These are phyloP conservation scores for Coemansia sp. DNA, from an alignment of 192 early-diverging fungal genomes.

Conservation along the genomic window DNA sequence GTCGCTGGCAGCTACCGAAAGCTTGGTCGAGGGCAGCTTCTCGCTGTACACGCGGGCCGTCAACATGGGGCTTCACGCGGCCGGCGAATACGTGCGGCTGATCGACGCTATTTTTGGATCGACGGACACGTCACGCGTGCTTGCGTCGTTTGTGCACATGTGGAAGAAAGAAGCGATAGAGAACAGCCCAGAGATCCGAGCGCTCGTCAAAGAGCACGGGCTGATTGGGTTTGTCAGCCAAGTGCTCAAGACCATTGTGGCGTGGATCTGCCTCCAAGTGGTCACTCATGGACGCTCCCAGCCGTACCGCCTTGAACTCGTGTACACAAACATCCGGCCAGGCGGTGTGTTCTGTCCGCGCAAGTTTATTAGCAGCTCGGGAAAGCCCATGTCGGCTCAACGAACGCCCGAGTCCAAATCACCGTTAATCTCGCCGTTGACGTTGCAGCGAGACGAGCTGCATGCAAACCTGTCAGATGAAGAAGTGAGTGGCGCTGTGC, in stretches of 20 bases:
- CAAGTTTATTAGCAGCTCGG: slow-evolving; percentile 38
- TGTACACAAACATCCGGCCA: slow-evolving; percentile 36
- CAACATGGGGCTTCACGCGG: slow-evolving; percentile 65
- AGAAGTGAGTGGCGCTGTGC: neutral
- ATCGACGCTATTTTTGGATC: slow-evolving; percentile 94
- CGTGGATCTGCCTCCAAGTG: slow-evolving; percentile 81
- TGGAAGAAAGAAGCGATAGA: slow-evolving; percentile 72
- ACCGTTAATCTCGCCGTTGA: slow-evolving; percentile 15
- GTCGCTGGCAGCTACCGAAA: slow-evolving; percentile 40
- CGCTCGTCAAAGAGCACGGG: slow-evolving; percentile 58
- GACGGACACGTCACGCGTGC: slow-evolving; percentile 87
- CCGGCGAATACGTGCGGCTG: slow-evolving; percentile 85
- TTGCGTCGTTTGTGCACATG: slow-evolving; percentile 77
- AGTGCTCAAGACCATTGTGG: slow-evolving; percentile 78
- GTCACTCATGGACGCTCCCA: slow-evolving; percentile 66
- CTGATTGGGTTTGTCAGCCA: slow-evolving; percentile 68
- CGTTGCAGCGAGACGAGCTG: neutral
- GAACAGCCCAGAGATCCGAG: slow-evolving; percentile 63
- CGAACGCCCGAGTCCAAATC: neutral
- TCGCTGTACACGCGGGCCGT: slow-evolving; percentile 76
- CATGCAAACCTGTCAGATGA: neutral
- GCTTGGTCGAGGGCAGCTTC: slow-evolving; percentile 63
- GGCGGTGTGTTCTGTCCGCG: slow-evolving; percentile 32
- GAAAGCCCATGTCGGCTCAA: slow-evolving; percentile 23
- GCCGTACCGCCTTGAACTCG: slow-evolving; percentile 48